Evolutionary conservation across 2,329 filamentous ascomycete species (phyloP).

Genomic region (Celoporthe dispersa): DNA sequence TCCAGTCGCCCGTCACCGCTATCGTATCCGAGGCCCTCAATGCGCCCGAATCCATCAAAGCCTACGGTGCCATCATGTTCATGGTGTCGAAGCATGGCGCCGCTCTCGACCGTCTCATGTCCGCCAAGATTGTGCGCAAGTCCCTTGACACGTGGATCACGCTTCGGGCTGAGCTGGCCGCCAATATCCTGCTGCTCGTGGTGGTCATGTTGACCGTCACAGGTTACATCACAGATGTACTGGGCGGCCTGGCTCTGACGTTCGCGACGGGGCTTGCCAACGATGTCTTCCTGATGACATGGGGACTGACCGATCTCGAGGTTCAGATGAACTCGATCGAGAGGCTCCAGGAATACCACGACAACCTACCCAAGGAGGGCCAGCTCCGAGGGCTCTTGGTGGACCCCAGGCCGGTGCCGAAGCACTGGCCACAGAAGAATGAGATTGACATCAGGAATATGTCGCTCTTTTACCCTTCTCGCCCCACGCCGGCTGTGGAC

Average conservation of each 20-base stretch:
- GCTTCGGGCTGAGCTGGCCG: conserved; percentile 10
- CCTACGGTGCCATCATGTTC: conserved; percentile 13
- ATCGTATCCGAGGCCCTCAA: conserved; percentile 17
- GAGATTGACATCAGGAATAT: conserved; percentile 1
- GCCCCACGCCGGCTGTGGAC: conserved; percentile 14
- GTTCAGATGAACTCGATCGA: conserved; percentile 21
- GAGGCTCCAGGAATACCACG: conserved; percentile 13
- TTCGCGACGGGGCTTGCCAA: conserved; percentile 13
- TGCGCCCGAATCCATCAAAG: conserved; percentile 14
- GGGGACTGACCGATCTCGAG: conserved; percentile 16
- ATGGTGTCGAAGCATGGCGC: conserved; percentile 15
- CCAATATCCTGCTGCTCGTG: conserved; percentile 5
- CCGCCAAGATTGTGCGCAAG: conserved; percentile 15
- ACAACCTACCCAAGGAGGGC: conserved; percentile 16
- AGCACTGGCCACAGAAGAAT: conserved; percentile 13
- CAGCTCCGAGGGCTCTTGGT: background rate
- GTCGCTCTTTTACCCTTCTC: conserved; percentile 17
- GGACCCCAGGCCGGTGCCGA: background rate
- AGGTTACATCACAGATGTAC: conserved; percentile 3
- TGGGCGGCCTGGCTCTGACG: conserved; percentile 15
- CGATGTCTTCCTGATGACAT: conserved; percentile 15
- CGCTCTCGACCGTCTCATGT: conserved; percentile 13
- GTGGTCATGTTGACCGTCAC: conserved; percentile 8
- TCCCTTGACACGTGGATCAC: conserved; percentile 22
- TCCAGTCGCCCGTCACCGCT: conserved; percentile 15